Conservation (phyloP, 192 early-diverging fungal species). For the Coemansia sp. region DNA sequence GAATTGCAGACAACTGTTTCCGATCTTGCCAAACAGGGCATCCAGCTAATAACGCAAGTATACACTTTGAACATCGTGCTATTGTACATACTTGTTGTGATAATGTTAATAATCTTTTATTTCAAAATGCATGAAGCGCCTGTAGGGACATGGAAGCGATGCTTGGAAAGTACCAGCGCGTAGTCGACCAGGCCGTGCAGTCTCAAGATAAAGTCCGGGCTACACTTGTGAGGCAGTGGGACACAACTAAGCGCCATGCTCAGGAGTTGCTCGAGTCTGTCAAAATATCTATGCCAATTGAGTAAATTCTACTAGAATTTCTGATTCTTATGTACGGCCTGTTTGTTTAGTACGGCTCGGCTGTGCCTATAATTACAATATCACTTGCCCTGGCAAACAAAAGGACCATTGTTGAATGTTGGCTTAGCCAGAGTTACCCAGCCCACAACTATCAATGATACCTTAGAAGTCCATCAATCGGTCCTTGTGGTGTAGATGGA, state of each 20-base stretch:
- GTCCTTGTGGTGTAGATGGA: too few relatives aligned
- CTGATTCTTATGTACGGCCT: background rate
- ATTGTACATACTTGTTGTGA: background rate
- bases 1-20: constrained; percentile 9
- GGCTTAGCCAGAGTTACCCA: too few relatives aligned
- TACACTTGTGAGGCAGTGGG: constrained; percentile 14
- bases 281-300: background rate
- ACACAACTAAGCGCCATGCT: constrained; percentile 12
- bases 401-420: too few relatives aligned
- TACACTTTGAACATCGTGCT: background rate
- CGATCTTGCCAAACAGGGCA: constrained; percentile 11
- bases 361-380: too few relatives aligned
- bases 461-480: too few relatives aligned
- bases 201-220: constrained; percentile 6
- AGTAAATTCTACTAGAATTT: background rate
- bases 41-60: constrained; percentile 19
- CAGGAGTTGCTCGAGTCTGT: constrained; percentile 15
- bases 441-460: too few relatives aligned
- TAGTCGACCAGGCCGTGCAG: constrained; percentile 9
- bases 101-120: background rate
- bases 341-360: too few relatives aligned
- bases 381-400: too few relatives aligned
- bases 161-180: constrained; percentile 13
- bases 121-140: background rate
- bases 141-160: constrained; percentile 40